A percentile compares a stretch with the other conserved stretches of the same genome.
Evolutionary conservation across 768 basidiomycete species (phyloP).

Genomic region (Lentinula boryana): DNA sequence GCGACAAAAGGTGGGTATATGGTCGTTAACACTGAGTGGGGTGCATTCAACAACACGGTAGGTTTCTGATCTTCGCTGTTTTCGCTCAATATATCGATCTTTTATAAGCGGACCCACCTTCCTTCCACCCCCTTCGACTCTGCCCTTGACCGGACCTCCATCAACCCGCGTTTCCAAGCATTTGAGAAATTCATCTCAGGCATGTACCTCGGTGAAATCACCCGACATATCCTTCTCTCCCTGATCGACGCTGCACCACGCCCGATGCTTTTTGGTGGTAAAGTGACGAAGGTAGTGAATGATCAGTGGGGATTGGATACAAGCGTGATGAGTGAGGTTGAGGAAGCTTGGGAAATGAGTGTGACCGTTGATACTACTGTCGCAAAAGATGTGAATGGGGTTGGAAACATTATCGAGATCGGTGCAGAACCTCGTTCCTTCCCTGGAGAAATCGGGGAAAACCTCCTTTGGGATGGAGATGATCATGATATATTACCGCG

Average conservation of each 20-base stretch:
- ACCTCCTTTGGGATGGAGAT: constrained; percentile 12
- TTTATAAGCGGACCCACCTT: constrained; percentile 62
- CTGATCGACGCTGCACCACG: constrained; percentile 72
- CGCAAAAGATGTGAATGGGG: background rate
- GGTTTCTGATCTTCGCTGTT: constrained; percentile 17
- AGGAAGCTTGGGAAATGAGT: constrained; percentile 57
- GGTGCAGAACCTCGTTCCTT: background rate
- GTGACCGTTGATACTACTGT: too few relatives aligned
- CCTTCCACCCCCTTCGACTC: constrained; percentile 90
- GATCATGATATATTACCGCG: constrained; percentile 28
- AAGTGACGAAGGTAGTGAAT: constrained; percentile 67
- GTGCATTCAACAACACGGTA: constrained; percentile 92
- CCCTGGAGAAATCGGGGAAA: constrained; percentile 14
- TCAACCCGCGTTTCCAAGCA: constrained; percentile 89
- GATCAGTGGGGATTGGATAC: constrained; percentile 94
- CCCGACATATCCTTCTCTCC: constrained; percentile 77
- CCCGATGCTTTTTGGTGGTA: constrained; percentile 75
- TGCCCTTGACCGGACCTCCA: constrained; percentile 86
- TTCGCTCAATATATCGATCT: background rate
- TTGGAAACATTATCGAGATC: background rate
- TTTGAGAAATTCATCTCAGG: constrained; percentile 99
- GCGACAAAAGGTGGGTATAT: constrained; percentile 66
- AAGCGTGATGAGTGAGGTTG: constrained; percentile 82
- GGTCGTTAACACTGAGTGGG: constrained; percentile 99
- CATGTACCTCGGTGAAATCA: constrained; percentile 97